phyloP scores from a whole-genome alignment of 2,329 filamentous ascomycete genomes.

The Fusarium setosum region DNA sequence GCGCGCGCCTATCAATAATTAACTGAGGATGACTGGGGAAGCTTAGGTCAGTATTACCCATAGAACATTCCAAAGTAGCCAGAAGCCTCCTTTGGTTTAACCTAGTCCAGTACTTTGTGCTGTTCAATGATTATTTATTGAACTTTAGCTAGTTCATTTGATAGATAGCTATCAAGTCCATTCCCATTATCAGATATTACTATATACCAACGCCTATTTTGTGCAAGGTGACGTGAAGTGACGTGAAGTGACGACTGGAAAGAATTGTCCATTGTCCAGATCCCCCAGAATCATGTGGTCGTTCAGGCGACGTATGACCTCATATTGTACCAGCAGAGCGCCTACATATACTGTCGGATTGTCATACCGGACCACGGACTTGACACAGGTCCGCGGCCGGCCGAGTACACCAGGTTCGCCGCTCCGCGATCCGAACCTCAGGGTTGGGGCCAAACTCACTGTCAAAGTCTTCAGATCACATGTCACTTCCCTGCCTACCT shows the following conservation, averaged over 20 bases:
- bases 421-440: too few species aligned
- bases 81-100: too few species aligned
- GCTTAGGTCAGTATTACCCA: too few species aligned
- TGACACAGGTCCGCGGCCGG: background rate
- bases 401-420: constrained; percentile 11
- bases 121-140: too few species aligned
- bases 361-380: constrained; percentile 11
- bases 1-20: background rate
- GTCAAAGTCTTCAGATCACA: background rate
- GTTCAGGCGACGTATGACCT: constrained; percentile 13
- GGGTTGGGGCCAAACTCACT: too few species aligned
- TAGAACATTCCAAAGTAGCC: too few species aligned
- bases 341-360: background rate
- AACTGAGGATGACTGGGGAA: too few species aligned
- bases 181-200: background rate
- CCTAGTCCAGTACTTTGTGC: too few species aligned
- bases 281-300: background rate
- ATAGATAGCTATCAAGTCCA: too few species aligned
- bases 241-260: constrained; percentile 4
- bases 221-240: constrained; percentile 5
- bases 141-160: too few species aligned
- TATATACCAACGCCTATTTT: background rate
- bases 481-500: background rate
- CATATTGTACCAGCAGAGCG: constrained; percentile 7
- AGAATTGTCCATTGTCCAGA: background rate